A percentile compares a stretch with the other conserved stretches of the same genome.
Evolutionary conservation across 352 stramenopile genomes (phyloP).

Genomic region (Phytophthora constricta): DNA sequence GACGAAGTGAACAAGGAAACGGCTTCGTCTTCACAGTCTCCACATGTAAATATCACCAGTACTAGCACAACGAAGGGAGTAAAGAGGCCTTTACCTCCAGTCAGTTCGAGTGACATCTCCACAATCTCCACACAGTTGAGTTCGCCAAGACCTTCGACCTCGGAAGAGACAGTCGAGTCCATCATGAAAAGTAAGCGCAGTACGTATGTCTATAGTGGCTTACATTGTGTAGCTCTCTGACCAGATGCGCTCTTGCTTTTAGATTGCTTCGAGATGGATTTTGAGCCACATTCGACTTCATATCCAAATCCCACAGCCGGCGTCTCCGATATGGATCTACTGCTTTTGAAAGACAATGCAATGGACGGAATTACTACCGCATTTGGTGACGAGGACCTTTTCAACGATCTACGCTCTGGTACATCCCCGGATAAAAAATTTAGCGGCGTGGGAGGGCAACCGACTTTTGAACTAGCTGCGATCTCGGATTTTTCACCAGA

Average conservation of each 20-base stretch:
- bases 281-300: conserved; percentile 26
- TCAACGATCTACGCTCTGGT: conserved; percentile 28
- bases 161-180: conserved; percentile 50
- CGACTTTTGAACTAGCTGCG: conserved; percentile 44
- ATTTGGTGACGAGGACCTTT: conserved; percentile 41
- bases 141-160: conserved; percentile 10
- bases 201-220: neutral
- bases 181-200: conserved; percentile 70
- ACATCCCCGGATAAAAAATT: conserved; percentile 7
- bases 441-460: conserved; percentile 22
- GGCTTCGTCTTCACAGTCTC: conserved; percentile 2
- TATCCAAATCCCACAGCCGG: conserved; percentile 13
- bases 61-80: conserved; percentile 37
- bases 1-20: conserved; percentile 70
- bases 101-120: conserved; percentile 6
- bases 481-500: conserved; percentile 88
- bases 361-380: conserved; percentile 36
- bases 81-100: conserved; percentile 40
- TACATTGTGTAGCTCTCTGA: too few species aligned
- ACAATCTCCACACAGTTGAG: conserved; percentile 2
- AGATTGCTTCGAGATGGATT: conserved; percentile 71
- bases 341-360: conserved; percentile 39
- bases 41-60: conserved; percentile 5
- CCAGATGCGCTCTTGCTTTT: too few species aligned
- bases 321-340: conserved; percentile 31